Conservation (phyloP, 2,329 filamentous ascomycete species). For the Capronia americana region DNA sequence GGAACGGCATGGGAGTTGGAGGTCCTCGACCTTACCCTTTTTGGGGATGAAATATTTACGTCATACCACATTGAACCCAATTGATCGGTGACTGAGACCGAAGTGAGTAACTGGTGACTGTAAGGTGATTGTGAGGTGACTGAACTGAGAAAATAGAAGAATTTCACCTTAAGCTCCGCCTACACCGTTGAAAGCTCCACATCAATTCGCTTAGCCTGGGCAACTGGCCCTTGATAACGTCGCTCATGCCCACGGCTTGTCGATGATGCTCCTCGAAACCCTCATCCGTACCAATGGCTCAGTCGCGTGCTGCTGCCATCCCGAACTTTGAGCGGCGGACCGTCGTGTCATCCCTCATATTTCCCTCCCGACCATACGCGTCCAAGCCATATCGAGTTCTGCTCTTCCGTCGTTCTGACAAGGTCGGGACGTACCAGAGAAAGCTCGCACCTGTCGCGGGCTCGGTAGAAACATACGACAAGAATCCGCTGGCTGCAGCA, state of each 20-base stretch:
- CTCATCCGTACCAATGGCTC: slow-evolving; percentile 13
- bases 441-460: slow-evolving; percentile 69
- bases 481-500: slow-evolving; percentile 62
- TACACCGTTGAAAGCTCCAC: not conserved
- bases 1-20: too few relatives aligned
- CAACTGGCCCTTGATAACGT: not conserved
- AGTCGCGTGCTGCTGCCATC: not conserved
- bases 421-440: slow-evolving; percentile 66
- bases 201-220: not conserved
- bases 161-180: not conserved
- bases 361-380: slow-evolving; percentile 40
- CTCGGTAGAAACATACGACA: slow-evolving; percentile 62
- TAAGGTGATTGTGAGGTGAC: not conserved
- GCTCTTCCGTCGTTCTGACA: slow-evolving; percentile 66
- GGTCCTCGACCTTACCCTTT: too few relatives aligned
- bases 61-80: not conserved
- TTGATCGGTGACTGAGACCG: too few relatives aligned
- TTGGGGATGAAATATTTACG: too few relatives aligned
- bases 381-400: slow-evolving; percentile 55
- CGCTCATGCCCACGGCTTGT: not conserved
- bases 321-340: slow-evolving; percentile 37
- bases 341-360: slow-evolving; percentile 56
- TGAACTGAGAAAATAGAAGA: not conserved
- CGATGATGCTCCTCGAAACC: not conserved
- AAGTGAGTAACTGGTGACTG: not conserved